phyloP scores from a whole-genome alignment of 2,329 filamentous ascomycete genomes.

The Xylariaceae sp. region DNA sequence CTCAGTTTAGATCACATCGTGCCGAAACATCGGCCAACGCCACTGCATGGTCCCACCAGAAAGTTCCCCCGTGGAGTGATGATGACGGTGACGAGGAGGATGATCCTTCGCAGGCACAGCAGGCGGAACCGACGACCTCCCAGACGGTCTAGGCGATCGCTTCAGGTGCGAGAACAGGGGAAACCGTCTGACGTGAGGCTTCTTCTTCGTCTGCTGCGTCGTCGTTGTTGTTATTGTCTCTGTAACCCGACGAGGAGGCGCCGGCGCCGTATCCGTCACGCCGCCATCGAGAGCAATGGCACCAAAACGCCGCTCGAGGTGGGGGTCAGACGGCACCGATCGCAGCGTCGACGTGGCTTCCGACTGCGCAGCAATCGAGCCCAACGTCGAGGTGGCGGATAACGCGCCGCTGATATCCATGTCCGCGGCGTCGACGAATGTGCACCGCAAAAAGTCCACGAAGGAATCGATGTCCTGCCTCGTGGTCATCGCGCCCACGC shows the following conservation, averaged over 20 bases:
- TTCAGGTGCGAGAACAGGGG: slow-evolving; percentile 14
- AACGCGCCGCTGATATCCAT: slow-evolving; percentile 16
- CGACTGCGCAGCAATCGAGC: slow-evolving; percentile 8
- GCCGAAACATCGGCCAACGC: background rate
- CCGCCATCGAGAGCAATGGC: background rate
- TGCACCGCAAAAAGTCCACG: slow-evolving; percentile 40
- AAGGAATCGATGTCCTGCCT: slow-evolving; percentile 48
- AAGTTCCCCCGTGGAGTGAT: slow-evolving; percentile 2
- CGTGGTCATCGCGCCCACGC: slow-evolving; percentile 58
- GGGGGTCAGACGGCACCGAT: slow-evolving; percentile 15
- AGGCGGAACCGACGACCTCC: slow-evolving; percentile 1
- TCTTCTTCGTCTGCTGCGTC: background rate
- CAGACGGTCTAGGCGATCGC: slow-evolving; percentile 5
- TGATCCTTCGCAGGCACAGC: slow-evolving; percentile 9
- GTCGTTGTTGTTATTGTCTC: background rate
- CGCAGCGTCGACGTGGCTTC: slow-evolving; percentile 15
- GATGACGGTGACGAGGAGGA: too few relatives aligned
- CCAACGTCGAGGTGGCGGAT: slow-evolving; percentile 17
- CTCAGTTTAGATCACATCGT: background rate
- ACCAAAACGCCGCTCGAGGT: slow-evolving; percentile 5
- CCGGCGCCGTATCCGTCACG: background rate
- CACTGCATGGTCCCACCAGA: background rate
- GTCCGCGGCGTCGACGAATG: slow-evolving; percentile 31
- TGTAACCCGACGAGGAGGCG: slow-evolving; percentile 1
- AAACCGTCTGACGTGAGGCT: slow-evolving; percentile 9